phyloP scores from a whole-genome alignment of 768 basidiomycete genomes.

The Multifurca ochricompacta region DNA sequence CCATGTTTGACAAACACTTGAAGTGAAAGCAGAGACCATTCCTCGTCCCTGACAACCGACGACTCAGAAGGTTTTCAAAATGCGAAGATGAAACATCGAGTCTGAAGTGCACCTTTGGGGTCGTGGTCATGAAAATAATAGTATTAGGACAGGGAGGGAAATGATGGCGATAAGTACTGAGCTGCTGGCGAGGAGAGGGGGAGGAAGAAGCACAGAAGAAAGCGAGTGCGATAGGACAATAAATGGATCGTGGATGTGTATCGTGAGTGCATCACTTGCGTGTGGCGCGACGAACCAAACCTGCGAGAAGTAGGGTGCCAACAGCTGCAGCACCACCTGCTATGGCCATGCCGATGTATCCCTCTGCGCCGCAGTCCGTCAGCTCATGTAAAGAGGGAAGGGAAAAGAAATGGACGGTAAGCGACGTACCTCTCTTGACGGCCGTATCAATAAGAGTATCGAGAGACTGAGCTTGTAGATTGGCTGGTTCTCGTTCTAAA shows the following conservation, averaged over 20 bases:
- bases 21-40: neutral
- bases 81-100: neutral
- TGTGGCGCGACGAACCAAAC: conserved; percentile 76
- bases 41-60: neutral
- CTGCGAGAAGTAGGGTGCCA: conserved; percentile 64
- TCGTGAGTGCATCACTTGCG: conserved; percentile 31
- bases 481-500: conserved; percentile 86
- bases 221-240: neutral
- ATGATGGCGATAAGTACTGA: conserved; percentile 8
- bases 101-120: neutral
- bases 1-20: no score
- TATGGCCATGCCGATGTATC: conserved; percentile 97
- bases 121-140: neutral
- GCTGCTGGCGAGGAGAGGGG: neutral
- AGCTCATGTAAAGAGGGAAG: neutral
- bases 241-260: neutral
- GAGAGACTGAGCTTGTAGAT: conserved; percentile 87
- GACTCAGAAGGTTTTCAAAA: neutral
- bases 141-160: conserved; percentile 3
- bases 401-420: neutral
- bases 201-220: neutral
- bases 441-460: conserved; percentile 78
- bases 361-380: conserved; percentile 49
- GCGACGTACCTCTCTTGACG: conserved; percentile 64
- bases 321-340: conserved; percentile 86